Conservation (phyloP, 129 eudicot species). For the Centaurea solstitialis region DNA sequence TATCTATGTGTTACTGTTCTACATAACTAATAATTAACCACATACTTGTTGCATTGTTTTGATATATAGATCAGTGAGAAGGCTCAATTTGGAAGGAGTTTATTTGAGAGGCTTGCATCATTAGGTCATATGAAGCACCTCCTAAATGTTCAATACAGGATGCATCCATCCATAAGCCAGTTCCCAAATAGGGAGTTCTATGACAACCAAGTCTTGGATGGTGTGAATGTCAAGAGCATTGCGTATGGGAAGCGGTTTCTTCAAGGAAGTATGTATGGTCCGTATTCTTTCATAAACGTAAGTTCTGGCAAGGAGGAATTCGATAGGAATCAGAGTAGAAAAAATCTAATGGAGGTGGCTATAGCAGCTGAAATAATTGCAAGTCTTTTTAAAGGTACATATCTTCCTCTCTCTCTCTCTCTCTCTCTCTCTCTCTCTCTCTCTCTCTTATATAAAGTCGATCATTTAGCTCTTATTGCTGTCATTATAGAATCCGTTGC, state of each 20-base stretch:
- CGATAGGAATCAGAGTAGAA: conserved; percentile 35
- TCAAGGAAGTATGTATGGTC: conserved; percentile 39
- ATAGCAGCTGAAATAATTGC: conserved; percentile 42
- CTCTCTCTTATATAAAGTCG: not conserved
- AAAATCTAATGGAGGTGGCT: conserved; percentile 53
- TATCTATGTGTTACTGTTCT: not conserved
- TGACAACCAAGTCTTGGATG: conserved; percentile 49
- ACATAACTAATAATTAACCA: not conserved
- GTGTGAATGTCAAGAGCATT: conserved; percentile 36
- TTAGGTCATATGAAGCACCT: conserved; percentile 74
- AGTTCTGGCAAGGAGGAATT: conserved; percentile 42
- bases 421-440: not conserved
- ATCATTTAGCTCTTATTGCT: not conserved
- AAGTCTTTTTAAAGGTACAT: conserved; percentile 44
- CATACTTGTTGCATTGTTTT: not conserved
- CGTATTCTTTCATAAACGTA: conserved; percentile 63
- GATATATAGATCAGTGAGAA: conserved; percentile 45
- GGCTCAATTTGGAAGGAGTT: conserved; percentile 75
- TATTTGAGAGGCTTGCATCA: conserved; percentile 57
- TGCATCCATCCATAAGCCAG: conserved; percentile 82
- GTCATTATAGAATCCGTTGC: conserved; percentile 27
- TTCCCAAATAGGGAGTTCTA: conserved; percentile 76
- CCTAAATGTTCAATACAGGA: conserved; percentile 75
- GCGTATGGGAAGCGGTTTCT: conserved; percentile 34
- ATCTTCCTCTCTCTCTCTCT: not conserved